phyloP scores from a whole-genome alignment of 495 filamentous ascomycete genomes.

The Hyaloscypha variabilis region DNA sequence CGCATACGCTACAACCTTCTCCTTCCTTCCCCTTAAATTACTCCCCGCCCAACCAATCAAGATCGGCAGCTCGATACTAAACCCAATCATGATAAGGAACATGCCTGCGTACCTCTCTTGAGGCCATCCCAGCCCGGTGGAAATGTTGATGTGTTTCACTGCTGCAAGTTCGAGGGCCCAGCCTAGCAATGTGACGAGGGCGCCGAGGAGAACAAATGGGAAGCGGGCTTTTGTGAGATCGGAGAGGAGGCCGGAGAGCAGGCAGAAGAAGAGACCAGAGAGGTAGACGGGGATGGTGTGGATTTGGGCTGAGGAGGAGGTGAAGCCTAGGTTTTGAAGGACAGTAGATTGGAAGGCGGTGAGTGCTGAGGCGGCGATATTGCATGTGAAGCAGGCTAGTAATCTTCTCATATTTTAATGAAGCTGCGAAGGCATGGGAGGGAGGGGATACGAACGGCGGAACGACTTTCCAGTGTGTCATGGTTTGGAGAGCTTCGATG shows the following conservation, averaged over 20 bases:
- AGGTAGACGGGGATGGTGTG: conserved; percentile 59
- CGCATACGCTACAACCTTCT: background rate
- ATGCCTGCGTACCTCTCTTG: background rate
- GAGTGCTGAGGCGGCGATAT: background rate
- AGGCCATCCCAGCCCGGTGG: background rate
- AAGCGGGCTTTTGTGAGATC: background rate
- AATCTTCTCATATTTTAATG: background rate
- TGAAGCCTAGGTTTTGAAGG: conserved; percentile 57
- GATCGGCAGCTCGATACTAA: background rate
- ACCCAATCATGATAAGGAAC: background rate
- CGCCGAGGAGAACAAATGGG: background rate
- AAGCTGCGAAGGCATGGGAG: background rate
- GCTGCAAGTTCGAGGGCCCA: background rate
- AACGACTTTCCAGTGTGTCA: conserved; percentile 9
- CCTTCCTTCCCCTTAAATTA: background rate
- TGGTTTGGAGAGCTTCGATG: background rate
- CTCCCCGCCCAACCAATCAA: background rate
- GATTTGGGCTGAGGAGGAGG: conserved; percentile 50
- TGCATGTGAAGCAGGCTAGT: background rate
- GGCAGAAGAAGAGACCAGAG: conserved; percentile 27
- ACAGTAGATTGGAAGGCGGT: conserved; percentile 46
- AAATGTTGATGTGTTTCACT: background rate
- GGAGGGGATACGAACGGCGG: background rate
- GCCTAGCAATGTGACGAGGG: background rate
- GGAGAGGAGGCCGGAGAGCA: background rate